Evolutionary conservation across 495 filamentous ascomycete species (phyloP).

Genomic region (Hypoxylon crocopeplum): DNA sequence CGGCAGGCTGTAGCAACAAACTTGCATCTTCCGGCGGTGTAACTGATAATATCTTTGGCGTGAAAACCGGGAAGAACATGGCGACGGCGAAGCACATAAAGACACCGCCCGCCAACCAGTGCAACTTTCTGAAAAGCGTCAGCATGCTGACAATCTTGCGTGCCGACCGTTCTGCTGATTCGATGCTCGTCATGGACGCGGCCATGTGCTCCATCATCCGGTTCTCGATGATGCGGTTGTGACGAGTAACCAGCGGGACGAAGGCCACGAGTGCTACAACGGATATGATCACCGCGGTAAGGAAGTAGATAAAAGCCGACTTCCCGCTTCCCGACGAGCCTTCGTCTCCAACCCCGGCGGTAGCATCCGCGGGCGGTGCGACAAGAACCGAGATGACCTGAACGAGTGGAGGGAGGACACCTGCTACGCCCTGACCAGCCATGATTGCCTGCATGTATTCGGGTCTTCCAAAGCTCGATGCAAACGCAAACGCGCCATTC

Average conservation of each 20-base stretch:
- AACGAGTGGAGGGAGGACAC: slow-evolving; percentile 86
- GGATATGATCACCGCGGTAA: slow-evolving; percentile 75
- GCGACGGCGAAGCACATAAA: slow-evolving; percentile 81
- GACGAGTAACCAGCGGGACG: slow-evolving; percentile 54
- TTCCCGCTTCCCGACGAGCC: slow-evolving; percentile 50
- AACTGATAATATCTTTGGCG: slow-evolving; percentile 78
- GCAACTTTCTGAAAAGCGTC: slow-evolving; percentile 74
- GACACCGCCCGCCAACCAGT: slow-evolving; percentile 71
- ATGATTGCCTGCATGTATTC: slow-evolving; percentile 97
- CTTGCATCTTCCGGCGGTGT: slow-evolving; percentile 52
- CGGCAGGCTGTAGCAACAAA: slow-evolving; percentile 70
- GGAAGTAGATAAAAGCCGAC: slow-evolving; percentile 89
- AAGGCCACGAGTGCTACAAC: slow-evolving; percentile 66
- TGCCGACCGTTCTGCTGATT: slow-evolving; percentile 53
- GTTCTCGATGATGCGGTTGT: slow-evolving; percentile 49
- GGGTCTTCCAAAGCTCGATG: slow-evolving; percentile 78
- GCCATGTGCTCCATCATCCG: slow-evolving; percentile 48
- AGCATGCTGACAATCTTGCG: slow-evolving; percentile 69
- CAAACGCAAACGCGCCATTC: slow-evolving; percentile 94
- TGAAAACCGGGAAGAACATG: slow-evolving; percentile 96
- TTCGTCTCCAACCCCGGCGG: slow-evolving; percentile 6
- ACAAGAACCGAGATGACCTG: slow-evolving; percentile 84
- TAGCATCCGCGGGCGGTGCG: slow-evolving; percentile 54
- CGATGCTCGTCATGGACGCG: slow-evolving; percentile 50
- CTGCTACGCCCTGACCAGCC: slow-evolving; percentile 91